Percentiles rank a stretch among this genome's conserved stretches.
Conservation (phyloP, 768 basidiomycete genomes). For the Tricholoma saponaceum region DNA sequence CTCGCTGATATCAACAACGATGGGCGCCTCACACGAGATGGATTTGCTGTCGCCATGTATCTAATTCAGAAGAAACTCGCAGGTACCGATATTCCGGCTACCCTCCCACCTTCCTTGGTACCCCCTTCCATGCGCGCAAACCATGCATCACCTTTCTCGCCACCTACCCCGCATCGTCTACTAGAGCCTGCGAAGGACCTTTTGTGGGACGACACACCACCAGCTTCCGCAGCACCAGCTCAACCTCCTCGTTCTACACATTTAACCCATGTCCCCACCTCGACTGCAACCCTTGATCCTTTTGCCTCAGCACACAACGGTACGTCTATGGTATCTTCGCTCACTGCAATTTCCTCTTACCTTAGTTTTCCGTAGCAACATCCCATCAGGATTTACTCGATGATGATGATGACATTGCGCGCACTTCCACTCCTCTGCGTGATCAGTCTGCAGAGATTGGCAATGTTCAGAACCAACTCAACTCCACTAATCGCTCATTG, state of each 20-base stretch:
- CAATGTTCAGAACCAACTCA: conserved; percentile 80
- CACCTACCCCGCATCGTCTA: conserved; percentile 36
- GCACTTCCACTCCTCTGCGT: conserved; percentile 49
- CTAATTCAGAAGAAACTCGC: conserved; percentile 83
- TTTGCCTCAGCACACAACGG: conserved; percentile 38
- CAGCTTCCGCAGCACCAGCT: conserved; percentile 37
- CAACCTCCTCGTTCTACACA: conserved; percentile 29
- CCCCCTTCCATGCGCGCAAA: conserved; percentile 74
- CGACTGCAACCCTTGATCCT: conserved; percentile 39
- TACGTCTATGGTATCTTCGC: conserved; percentile 14
- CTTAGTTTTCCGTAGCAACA: conserved; percentile 4
- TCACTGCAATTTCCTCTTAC: not conserved
- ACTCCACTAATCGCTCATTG: conserved; percentile 72
- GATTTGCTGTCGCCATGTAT: conserved; percentile 94
- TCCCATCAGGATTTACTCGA: conserved; percentile 56
- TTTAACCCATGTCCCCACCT: conserved; percentile 21
- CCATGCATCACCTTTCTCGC: conserved; percentile 36
- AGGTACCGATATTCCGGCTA: conserved; percentile 70
- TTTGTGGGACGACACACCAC: conserved; percentile 55
- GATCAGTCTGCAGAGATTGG: conserved; percentile 85
- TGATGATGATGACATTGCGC: conserved; percentile 62
- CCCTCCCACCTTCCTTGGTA: conserved; percentile 69
- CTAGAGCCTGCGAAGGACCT: conserved; percentile 43
- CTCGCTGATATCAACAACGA: conserved; percentile 87
- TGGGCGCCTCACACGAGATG: conserved; percentile 82